A percentile compares a stretch with the other conserved stretches of the same genome.
phyloP scores from a whole-genome alignment of 176 grass and related monocot genomes.

The Juncus inflexus region DNA sequence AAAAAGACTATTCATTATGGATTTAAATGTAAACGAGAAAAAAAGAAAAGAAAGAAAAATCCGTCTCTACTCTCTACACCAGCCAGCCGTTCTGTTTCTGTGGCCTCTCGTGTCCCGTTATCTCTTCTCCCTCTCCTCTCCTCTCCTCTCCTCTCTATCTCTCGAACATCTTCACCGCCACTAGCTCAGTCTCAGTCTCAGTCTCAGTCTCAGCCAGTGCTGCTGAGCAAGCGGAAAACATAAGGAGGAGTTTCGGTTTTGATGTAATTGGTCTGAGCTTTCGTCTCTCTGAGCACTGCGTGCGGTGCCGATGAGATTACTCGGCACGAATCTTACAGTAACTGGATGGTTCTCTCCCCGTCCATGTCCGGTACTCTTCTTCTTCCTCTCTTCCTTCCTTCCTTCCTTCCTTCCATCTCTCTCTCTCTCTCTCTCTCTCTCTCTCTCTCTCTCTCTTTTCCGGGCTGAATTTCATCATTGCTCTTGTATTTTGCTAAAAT shows the following conservation, averaged over 20 bases:
- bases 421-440: no score
- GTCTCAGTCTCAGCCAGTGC: neutral
- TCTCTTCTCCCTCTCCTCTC: slow-evolving; percentile 40
- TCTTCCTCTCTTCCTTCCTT: neutral
- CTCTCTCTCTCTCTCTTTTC: no score
- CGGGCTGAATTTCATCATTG: no score
- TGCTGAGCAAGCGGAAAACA: neutral
- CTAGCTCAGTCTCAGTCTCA: no score
- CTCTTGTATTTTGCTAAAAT: no score
- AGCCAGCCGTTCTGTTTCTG: slow-evolving; percentile 67
- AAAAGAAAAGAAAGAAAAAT: slow-evolving; percentile 18
- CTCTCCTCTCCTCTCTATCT: slow-evolving; percentile 12
- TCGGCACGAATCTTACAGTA: slow-evolving; percentile 24
- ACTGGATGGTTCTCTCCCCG: slow-evolving; percentile 55
- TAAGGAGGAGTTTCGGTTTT: neutral
- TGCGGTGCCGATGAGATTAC: slow-evolving; percentile 76
- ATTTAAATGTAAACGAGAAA: slow-evolving; percentile 4
- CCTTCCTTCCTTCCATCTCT: no score
- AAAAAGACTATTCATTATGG: neutral
- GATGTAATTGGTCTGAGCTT: neutral
- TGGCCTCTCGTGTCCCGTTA: slow-evolving; percentile 87
- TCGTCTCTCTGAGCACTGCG: neutral
- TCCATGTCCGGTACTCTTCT: slow-evolving; percentile 46
- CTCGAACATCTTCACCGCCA: no score
- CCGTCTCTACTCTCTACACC: slow-evolving; percentile 37